Conservation (phyloP, 192 early-diverging fungal species). For the Backusella sp. region DNA sequence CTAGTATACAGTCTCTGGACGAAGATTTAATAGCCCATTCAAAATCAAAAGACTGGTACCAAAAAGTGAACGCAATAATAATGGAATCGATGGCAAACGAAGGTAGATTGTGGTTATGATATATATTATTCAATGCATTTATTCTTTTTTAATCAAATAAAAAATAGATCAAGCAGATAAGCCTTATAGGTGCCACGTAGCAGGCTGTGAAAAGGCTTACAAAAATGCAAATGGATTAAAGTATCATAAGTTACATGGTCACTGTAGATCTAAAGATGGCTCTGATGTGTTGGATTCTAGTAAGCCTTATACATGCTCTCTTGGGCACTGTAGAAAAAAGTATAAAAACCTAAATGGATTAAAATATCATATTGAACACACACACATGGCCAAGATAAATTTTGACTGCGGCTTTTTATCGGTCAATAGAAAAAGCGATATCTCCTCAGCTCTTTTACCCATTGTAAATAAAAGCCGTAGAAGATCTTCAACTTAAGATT, state of each 20-base stretch:
- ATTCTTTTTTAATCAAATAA: background rate
- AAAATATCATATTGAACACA: constrained; percentile 89
- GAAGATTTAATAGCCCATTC: background rate
- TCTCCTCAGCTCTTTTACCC: background rate
- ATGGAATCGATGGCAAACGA: background rate
- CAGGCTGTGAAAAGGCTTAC: constrained; percentile 90
- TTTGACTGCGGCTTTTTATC: background rate
- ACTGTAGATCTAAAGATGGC: constrained; percentile 42
- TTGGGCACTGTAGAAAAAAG: constrained; percentile 75
- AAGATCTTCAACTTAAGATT: background rate
- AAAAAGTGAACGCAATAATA: background rate
- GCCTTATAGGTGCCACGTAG: constrained; percentile 32
- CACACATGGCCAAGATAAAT: constrained; percentile 46
- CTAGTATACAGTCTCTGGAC: background rate
- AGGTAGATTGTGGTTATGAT: background rate
- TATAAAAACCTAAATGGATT: constrained; percentile 95
- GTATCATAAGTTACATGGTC: constrained; percentile 94
- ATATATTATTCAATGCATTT: background rate
- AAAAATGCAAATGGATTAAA: constrained; percentile 98
- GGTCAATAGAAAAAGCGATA: background rate
- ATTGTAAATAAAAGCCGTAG: constrained; percentile 4
- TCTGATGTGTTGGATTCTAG: constrained; percentile 49
- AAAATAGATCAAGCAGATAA: constrained; percentile 4
- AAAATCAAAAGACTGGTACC: background rate
- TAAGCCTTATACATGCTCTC: constrained; percentile 72